phyloP scores from a whole-genome alignment of 495 filamentous ascomycete species.

The Daldinia loculata region DNA sequence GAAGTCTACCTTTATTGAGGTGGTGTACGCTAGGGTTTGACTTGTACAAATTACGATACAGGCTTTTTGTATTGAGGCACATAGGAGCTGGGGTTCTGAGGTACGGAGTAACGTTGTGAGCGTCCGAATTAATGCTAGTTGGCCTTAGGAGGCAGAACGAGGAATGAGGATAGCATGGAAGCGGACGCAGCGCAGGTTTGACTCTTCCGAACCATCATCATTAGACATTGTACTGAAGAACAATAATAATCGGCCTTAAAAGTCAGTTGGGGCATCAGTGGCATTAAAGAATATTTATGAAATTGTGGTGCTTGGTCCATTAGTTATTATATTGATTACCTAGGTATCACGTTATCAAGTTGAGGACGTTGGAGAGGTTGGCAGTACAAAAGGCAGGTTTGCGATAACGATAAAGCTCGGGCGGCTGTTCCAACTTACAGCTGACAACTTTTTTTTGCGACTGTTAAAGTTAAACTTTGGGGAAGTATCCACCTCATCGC shows the following conservation, averaged over 20 bases:
- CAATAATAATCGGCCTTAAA: conserved; percentile 23
- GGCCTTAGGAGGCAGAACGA: not conserved
- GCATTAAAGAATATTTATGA: not conserved
- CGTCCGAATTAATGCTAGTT: conserved; percentile 13
- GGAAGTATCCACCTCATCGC: conserved; percentile 13
- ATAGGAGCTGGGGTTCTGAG: conserved; percentile 20
- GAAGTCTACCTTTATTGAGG: conserved; percentile 14
- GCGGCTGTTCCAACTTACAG: not conserved
- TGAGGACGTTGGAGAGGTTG: not conserved
- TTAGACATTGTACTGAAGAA: conserved; percentile 16
- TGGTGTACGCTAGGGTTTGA: conserved; percentile 14
- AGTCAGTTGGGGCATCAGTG: not conserved
- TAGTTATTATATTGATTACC: not conserved
- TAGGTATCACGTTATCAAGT: not conserved
- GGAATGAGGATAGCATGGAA: conserved; percentile 10
- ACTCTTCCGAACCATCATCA: conserved; percentile 21
- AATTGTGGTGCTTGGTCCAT: not conserved
- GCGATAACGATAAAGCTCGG: conserved; percentile 30
- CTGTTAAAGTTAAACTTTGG: conserved; percentile 3
- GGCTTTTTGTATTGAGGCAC: conserved; percentile 37
- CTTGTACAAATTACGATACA: conserved; percentile 45
- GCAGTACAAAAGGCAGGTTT: too few relatives aligned
- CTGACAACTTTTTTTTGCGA: conserved; percentile 23
- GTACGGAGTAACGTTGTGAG: conserved; percentile 29
- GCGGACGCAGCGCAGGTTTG: conserved; percentile 17